A percentile compares a stretch with the other conserved stretches of the same genome.
Conservation (phyloP, 2,329 filamentous ascomycete genomes). For the Sodiomyces alkalinus region DNA sequence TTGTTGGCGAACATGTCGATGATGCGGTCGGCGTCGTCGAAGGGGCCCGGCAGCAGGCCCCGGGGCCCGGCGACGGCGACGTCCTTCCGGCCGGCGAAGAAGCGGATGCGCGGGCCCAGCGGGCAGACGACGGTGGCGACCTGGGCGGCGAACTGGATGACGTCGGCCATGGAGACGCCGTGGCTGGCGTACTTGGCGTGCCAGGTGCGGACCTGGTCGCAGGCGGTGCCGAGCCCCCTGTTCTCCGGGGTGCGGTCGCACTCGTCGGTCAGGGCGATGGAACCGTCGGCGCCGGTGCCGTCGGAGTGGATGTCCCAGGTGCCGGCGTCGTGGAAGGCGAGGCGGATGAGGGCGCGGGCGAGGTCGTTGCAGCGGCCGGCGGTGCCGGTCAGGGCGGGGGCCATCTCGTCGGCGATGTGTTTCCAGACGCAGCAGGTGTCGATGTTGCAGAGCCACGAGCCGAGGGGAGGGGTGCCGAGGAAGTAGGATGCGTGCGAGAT, state of each 20-base stretch:
- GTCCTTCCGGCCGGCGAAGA: slow-evolving; percentile 36
- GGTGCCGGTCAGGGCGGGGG: slow-evolving; percentile 17
- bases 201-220: slow-evolving; percentile 20
- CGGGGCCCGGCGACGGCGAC: slow-evolving; percentile 20
- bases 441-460: slow-evolving; percentile 14
- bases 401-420: slow-evolving; percentile 24
- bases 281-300: slow-evolving; percentile 31
- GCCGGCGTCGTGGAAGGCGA: slow-evolving; percentile 33
- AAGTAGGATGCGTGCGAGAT: slow-evolving; percentile 2
- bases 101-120: slow-evolving; percentile 29
- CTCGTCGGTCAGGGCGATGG: slow-evolving; percentile 22
- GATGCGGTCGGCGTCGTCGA: slow-evolving; percentile 29
- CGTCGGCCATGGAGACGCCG: slow-evolving; percentile 34
- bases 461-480: slow-evolving; percentile 9
- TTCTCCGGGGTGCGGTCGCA: slow-evolving; percentile 26
- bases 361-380: slow-evolving; percentile 25
- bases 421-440: slow-evolving; percentile 31
- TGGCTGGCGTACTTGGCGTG: slow-evolving; percentile 24
- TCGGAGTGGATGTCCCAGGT: slow-evolving; percentile 22
- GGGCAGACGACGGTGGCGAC: slow-evolving; percentile 32
- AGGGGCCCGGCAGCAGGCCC: slow-evolving; percentile 26
- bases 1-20: slow-evolving; percentile 35
- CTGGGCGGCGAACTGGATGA: slow-evolving; percentile 36
- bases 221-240: slow-evolving; percentile 29
- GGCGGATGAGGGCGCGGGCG: slow-evolving; percentile 27